Conservation (phyloP, 1,284 basidiomycete genomes). For the Trametes versicolor region DNA sequence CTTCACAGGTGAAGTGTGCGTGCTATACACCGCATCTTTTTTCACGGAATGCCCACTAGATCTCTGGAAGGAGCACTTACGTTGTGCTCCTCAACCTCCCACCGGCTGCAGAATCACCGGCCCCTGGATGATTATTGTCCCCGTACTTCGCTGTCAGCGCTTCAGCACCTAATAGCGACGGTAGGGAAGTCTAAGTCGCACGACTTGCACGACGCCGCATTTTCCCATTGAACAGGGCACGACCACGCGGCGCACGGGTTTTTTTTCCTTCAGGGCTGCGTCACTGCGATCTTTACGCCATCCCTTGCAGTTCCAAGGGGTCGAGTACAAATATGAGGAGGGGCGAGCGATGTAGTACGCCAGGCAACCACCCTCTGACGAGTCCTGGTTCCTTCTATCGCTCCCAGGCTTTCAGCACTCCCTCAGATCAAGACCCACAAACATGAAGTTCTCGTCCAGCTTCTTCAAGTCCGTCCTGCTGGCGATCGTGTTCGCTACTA, state of each 20-base stretch:
- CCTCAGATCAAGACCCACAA: not conserved
- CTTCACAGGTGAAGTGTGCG: too few species aligned
- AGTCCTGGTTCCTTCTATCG: not conserved
- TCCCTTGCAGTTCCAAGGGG: not conserved
- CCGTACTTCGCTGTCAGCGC: not conserved
- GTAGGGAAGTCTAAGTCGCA: not conserved
- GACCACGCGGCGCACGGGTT: not conserved
- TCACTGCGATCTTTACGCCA: not conserved
- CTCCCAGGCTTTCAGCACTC: too few species aligned
- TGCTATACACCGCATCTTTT: too few species aligned
- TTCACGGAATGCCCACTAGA: too few species aligned
- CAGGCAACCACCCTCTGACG: slow-evolving; percentile 11
- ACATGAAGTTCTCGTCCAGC: slow-evolving; percentile 29
- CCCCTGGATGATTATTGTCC: not conserved
- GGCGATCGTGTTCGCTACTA: slow-evolving; percentile 41
- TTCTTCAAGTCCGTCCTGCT: slow-evolving; percentile 38
- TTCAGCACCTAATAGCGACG: not conserved
- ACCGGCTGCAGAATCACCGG: not conserved
- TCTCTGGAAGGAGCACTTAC: too few species aligned
- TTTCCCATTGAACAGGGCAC: not conserved
- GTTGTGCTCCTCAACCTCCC: too few species aligned
- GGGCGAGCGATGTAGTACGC: not conserved
- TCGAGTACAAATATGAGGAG: slow-evolving; percentile 2
- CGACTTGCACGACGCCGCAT: not conserved
- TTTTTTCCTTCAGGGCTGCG: too few species aligned